Evolutionary conservation across 257 asterid genomes (phyloP).

Genomic region (Solanum paucissectum): DNA sequence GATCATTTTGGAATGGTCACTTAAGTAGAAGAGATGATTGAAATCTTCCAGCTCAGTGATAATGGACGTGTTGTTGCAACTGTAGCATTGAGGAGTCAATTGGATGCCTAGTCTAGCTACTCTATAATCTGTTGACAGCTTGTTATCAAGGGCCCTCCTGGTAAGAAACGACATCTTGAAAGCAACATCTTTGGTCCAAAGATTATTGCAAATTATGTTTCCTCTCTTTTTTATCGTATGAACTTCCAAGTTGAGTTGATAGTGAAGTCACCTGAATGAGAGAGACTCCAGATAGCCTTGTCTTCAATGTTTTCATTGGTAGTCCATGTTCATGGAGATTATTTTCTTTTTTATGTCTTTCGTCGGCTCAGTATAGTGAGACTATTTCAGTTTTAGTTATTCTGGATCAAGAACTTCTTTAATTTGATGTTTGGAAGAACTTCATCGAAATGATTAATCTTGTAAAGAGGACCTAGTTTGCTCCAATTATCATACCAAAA

Average conservation of each 20-base stretch:
- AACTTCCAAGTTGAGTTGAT: neutral
- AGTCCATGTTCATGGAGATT: neutral
- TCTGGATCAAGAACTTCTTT: neutral
- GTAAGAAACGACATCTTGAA: neutral
- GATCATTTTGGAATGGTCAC: neutral
- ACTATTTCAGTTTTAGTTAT: neutral
- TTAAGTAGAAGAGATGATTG: neutral
- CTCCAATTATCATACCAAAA: neutral
- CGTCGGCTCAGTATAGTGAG: neutral
- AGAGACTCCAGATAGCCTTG: too few relatives aligned
- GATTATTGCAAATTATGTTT: neutral
- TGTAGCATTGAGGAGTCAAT: neutral
- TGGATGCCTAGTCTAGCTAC: neutral
- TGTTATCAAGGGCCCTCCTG: neutral
- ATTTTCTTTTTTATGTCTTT: too few relatives aligned
- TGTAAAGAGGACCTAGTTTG: neutral
- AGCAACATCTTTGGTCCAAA: neutral
- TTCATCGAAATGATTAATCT: neutral
- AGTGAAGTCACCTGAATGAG: neutral
- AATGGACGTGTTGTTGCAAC: neutral
- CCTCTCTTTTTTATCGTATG: neutral
- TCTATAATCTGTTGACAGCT: neutral
- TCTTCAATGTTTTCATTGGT: neutral
- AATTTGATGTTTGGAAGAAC: neutral
- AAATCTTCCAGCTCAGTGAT: neutral